Base-by-base conservation (phyloP, 805 yeast genomes). In the Monosporozyma aquatica region DNA sequence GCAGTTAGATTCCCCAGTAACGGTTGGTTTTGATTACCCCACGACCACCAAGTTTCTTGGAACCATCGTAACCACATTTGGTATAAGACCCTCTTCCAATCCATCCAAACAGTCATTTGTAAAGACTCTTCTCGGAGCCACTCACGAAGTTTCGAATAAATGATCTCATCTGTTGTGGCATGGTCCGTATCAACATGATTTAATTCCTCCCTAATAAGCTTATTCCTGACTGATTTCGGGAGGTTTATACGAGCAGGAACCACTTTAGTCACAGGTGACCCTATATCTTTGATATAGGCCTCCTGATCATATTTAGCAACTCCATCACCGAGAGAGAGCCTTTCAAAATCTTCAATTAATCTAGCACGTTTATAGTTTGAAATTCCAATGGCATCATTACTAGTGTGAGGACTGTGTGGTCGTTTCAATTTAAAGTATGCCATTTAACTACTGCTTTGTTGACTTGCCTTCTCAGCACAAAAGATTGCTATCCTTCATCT, bases 341-440 rank as follows among this genome's bases (percentile, higher is more conserved):
- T 56, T 21, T 55, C 61, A 14, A 66, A 50, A 45, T 64, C 68
- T 17, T 53, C 51, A 1, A 63, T 45, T 6, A 66, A 47, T 27
- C 54, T 49, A 34, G 51, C 59, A 34, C 57, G 54, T 44, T 66
- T 66, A 49, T 63, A 58, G 35, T 62, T 63, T 25, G 52, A 43
- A 1, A 54, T 48, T 9, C 59, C 59, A 9, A 51, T 45, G 2
- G 42, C 24, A 37, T 58, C 62, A 32, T 14, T 32, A 14, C 22
- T 32, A 13, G 3, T 32, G 18, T 27, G 14, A 1, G 32, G 25
- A 21, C 38, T 49, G 37, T 50, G 59, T 8, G 53, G 48, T 40
- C 65, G 47, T 40, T 61, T 61, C 43, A 49, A 40, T 37, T 53
- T 58, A 41, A 51, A 45, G 13, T 11, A 34, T 11, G 26, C 35